Evolutionary conservation across 176 grass and related monocot species (phyloP), one percentile per base, ranked within the genome.

Genomic region (Panicum miliaceum): DNA sequence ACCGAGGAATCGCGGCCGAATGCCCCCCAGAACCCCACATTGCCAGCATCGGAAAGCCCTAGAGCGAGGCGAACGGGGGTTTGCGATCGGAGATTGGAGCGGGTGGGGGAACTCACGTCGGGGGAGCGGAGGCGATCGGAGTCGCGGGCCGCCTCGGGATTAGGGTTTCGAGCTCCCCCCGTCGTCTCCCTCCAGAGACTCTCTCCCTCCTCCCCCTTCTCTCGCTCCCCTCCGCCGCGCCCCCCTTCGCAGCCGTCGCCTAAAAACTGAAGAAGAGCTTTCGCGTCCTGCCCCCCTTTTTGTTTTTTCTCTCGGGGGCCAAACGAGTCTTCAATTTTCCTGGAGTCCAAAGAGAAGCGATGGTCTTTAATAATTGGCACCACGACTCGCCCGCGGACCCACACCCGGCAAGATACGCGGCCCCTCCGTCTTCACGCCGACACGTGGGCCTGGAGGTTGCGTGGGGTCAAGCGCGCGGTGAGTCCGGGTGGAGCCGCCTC

Each of bases 331-430:
- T 34, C 6, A 64, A 61, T 77, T 81, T 75, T 51, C 32, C 9
- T 22, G 6, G 25, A 48, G 71, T 77, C 82, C 34, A 76, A 63
- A 19, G 14, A 38, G 58, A 40, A 57, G 70, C 14, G 8, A 8
- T 29, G 78, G 79, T 82, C 88, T 82, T 90, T 82, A 85, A 86
- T 72, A 75, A 84, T 84, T 84, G 61, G 81, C 11, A 45, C 32
- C 71, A 35, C 15, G 82, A 38, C 14, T 37, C 19, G 5, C 16
- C 8, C 29, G 1, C 0, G 20, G 37, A 45, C 54, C 64, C 20
- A 27, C 65, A 35, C 32, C 15, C 2, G 20, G 5, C 20, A 19
- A 2, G 40, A 12, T 46, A 80, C 50, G n/a, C 20, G 3, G 47
- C 32, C 12, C n/a, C 2, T 0, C 12, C 25, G 0, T 3, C 2